Evolutionary conservation across 106 monocot species (phyloP).

Genomic region (Allium cepa): DNA sequence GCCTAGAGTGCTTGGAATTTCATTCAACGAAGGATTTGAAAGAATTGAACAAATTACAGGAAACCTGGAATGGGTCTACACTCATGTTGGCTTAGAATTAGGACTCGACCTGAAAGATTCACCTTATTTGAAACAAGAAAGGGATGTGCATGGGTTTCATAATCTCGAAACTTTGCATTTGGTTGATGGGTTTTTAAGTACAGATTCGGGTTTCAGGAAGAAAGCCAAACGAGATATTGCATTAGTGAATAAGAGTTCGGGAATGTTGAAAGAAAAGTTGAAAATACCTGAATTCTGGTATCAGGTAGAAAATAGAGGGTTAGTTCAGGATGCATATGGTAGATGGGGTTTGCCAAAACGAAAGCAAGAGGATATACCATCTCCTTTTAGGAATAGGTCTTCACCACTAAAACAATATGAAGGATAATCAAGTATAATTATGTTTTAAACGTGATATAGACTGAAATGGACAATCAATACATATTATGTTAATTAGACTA

Average conservation of each 20-base stretch:
- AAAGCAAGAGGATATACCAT: slow-evolving; percentile 37
- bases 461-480: too few species aligned
- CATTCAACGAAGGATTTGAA: slow-evolving; percentile 42
- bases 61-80: slow-evolving; percentile 38
- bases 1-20: slow-evolving; percentile 50
- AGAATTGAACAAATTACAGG: slow-evolving; percentile 16
- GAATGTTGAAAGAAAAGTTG: slow-evolving; percentile 44
- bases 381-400: slow-evolving; percentile 6
- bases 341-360: slow-evolving; percentile 33
- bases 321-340: slow-evolving; percentile 30
- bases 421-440: too few species aligned
- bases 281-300: slow-evolving; percentile 48
- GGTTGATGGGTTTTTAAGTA: slow-evolving; percentile 36
- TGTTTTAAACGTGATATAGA: too few species aligned
- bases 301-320: slow-evolving; percentile 32
- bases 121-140: slow-evolving; percentile 35
- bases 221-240: slow-evolving; percentile 46
- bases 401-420: too few species aligned
- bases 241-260: slow-evolving; percentile 58
- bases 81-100: slow-evolving; percentile 42
- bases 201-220: slow-evolving; percentile 19
- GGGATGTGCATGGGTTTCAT: slow-evolving; percentile 41
- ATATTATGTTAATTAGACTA: too few species aligned
- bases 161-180: slow-evolving; percentile 58
- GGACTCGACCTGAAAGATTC: slow-evolving; percentile 30